Percentiles rank a stretch among this genome's conserved stretches.
Evolutionary conservation across 1,139 yeast species (phyloP).

Genomic region (Yarrowia galli): DNA sequence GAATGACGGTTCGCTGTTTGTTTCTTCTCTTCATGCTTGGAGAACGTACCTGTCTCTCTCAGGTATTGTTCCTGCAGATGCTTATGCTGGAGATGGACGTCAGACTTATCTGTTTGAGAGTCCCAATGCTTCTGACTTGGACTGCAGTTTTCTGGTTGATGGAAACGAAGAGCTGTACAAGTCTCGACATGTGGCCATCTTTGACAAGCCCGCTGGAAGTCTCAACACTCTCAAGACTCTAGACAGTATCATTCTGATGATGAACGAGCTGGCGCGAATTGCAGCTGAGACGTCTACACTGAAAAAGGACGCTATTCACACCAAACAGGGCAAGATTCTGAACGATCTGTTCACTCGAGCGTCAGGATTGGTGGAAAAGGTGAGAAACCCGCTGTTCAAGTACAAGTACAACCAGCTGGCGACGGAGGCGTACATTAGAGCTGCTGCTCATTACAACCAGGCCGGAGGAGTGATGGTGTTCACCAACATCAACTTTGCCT

Average conservation of each 20-base stretch:
- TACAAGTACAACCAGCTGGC: conserved; percentile 22
- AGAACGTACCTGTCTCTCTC: neutral
- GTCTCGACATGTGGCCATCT: conserved; percentile 1
- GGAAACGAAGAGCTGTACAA: neutral
- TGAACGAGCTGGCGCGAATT: conserved; percentile 22
- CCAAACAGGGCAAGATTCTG: neutral
- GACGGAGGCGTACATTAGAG: conserved; percentile 30
- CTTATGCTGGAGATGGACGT: neutral
- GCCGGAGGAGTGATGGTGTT: conserved; percentile 14
- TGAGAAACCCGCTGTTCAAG: conserved; percentile 18
- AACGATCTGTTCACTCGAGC: conserved; percentile 3
- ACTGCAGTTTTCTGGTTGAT: conserved; percentile 10
- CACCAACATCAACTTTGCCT: neutral
- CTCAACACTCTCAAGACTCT: conserved; percentile 2
- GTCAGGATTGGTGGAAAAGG: neutral
- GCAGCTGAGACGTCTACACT: neutral
- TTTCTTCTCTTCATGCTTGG: conserved; percentile 23
- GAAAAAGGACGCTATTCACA: neutral
- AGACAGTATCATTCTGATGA: neutral
- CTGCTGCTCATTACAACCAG: conserved; percentile 10
- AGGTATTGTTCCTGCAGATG: conserved; percentile 22
- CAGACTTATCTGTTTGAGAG: conserved; percentile 20
- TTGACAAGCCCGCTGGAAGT: neutral
- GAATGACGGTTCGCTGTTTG: conserved; percentile 4
- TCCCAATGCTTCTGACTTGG: conserved; percentile 1